Percentiles rank a stretch among this genome's conserved stretches.
Conservation (phyloP, 208 protist genomes). For the Willaertia magna region DNA sequence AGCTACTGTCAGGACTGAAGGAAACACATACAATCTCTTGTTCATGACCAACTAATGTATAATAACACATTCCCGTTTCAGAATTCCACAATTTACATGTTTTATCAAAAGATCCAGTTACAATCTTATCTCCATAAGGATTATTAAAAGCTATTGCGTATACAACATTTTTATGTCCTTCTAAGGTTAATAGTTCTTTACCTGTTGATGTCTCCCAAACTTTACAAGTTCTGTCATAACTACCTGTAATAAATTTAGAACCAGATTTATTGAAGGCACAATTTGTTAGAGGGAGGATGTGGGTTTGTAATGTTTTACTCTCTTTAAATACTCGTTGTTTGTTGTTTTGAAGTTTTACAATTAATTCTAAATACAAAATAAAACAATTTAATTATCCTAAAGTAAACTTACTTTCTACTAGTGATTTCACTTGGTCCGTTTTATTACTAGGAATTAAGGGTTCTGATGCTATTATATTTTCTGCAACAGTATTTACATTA, state of each 20-base stretch:
- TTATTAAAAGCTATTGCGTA: constrained; percentile 89
- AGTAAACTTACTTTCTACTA: constrained; percentile 68
- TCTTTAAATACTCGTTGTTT: constrained; percentile 61
- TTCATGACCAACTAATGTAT: constrained; percentile 75
- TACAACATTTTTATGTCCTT: constrained; percentile 86
- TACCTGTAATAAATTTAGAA: constrained; percentile 79
- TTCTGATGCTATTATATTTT: constrained; percentile 64
- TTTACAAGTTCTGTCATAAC: constrained; percentile 86
- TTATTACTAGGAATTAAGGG: constrained; percentile 62
- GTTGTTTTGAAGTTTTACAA: constrained; percentile 2
- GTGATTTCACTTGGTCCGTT: constrained; percentile 51
- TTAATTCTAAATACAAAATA: constrained; percentile 27
- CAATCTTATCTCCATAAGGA: constrained; percentile 76
- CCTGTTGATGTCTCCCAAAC: constrained; percentile 82
- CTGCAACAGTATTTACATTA: constrained; percentile 57
- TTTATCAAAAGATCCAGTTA: constrained; percentile 88
- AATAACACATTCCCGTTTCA: constrained; percentile 59
- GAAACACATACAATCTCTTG: constrained; percentile 84
- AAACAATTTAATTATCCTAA: background rate
- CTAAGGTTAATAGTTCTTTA: constrained; percentile 70
- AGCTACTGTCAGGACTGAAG: constrained; percentile 73
- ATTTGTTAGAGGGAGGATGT: constrained; percentile 89
- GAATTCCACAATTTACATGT: constrained; percentile 84
- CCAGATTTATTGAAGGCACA: constrained; percentile 89
- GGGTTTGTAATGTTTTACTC: constrained; percentile 78